Conservation (phyloP, 768 basidiomycete genomes). For the Pholiota microspora region DNA sequence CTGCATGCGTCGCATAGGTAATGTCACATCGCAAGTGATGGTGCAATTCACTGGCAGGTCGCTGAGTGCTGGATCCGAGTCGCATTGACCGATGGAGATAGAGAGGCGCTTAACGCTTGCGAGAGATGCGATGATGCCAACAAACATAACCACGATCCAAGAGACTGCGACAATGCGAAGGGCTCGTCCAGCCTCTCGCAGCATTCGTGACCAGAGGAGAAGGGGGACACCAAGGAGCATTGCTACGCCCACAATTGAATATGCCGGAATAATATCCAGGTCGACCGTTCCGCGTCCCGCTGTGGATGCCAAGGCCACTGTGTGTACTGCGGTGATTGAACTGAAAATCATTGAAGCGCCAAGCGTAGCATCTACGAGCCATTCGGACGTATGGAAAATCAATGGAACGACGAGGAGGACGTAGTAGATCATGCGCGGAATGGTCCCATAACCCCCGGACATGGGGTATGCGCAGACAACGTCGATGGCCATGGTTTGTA, state of each 20-base stretch:
- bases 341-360: slow-evolving; percentile 14
- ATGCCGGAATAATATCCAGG: slow-evolving; percentile 10
- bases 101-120: background rate
- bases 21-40: background rate
- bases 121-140: background rate
- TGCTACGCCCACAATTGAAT: slow-evolving; percentile 10
- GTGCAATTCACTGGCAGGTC: background rate
- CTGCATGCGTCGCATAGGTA: background rate
- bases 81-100: background rate
- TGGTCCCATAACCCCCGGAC: slow-evolving; percentile 11
- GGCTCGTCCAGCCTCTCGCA: background rate
- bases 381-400: slow-evolving; percentile 8
- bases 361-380: slow-evolving; percentile 11
- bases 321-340: slow-evolving; percentile 9
- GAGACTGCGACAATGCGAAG: background rate
- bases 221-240: slow-evolving; percentile 6
- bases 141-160: background rate
- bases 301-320: slow-evolving; percentile 10
- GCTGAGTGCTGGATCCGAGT: background rate
- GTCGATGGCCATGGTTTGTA: background rate
- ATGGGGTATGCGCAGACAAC: slow-evolving; percentile 9
- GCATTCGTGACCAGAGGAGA: slow-evolving; percentile 10
- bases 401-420: slow-evolving; percentile 6
- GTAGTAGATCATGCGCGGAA: slow-evolving; percentile 11
- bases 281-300: slow-evolving; percentile 7